Conservation (phyloP, 805 yeast genomes). For the Candida tammaniensis region DNA sequence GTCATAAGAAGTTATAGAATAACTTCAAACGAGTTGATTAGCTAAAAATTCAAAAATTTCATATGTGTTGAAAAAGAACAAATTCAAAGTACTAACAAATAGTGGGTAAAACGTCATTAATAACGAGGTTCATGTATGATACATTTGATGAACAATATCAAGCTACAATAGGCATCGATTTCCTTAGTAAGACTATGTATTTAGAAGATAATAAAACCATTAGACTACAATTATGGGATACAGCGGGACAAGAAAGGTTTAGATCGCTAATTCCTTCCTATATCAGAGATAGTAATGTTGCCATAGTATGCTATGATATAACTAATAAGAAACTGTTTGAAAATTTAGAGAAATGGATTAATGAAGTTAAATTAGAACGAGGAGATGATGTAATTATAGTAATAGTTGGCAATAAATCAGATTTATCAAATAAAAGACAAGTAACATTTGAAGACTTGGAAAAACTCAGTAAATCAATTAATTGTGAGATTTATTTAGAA, state of each 20-base stretch:
- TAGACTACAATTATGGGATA: constrained; percentile 94
- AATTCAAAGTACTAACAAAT: constrained; percentile 7
- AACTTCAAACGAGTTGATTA: neutral
- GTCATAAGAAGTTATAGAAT: neutral
- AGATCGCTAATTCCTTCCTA: constrained; percentile 93
- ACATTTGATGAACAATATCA: constrained; percentile 94
- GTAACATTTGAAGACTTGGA: constrained; percentile 85
- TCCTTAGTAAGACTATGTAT: constrained; percentile 91
- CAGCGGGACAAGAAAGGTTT: constrained; percentile 89
- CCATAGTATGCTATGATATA: constrained; percentile 92
- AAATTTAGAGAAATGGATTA: constrained; percentile 86
- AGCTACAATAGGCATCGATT: constrained; percentile 96
- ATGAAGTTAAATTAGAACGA: constrained; percentile 89
- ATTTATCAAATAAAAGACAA: constrained; percentile 75
- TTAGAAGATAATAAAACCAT: constrained; percentile 89
- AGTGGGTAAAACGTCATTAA: constrained; percentile 94
- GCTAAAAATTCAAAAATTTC: neutral
- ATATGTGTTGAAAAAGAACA: neutral
- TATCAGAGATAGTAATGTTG: constrained; percentile 95
- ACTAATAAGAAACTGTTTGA: constrained; percentile 83
- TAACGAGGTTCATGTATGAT: constrained; percentile 97
- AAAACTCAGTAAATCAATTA: constrained; percentile 59
- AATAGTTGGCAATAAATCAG: constrained; percentile 89
- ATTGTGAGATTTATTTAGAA: constrained; percentile 81
- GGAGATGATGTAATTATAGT: constrained; percentile 88